These are phyloP conservation scores for Ramalina peruviana DNA, from an alignment of 495 filamentous ascomycete genomes.

Conservation along the genomic window DNA sequence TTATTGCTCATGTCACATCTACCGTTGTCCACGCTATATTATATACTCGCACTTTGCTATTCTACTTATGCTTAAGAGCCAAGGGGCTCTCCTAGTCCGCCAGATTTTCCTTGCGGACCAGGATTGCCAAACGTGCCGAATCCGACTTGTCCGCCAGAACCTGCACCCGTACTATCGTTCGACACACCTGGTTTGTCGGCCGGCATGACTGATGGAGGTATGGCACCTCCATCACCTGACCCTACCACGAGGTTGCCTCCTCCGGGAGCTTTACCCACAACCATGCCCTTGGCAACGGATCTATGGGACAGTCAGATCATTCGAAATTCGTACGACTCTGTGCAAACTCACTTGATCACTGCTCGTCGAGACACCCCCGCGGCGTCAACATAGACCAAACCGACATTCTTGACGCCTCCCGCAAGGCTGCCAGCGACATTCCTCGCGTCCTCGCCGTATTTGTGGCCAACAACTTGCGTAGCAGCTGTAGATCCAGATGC, in stretches of 20 bases:
- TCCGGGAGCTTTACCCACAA: conserved; percentile 66
- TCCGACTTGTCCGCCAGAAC: conserved; percentile 15
- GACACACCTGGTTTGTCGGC: conserved; percentile 10
- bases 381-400: conserved; percentile 94
- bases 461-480: conserved; percentile 67
- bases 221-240: conserved; percentile 54
- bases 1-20: too few species aligned
- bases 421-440: conserved; percentile 56
- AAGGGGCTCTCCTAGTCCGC: conserved; percentile 23
- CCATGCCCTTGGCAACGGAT: conserved; percentile 71
- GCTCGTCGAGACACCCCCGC: conserved; percentile 79
- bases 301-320: conserved; percentile 4
- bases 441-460: conserved; percentile 73
- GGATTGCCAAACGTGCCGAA: conserved; percentile 24
- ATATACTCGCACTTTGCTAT: too few species aligned
- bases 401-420: conserved; percentile 86
- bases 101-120: conserved; percentile 19
- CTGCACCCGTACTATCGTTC: conserved; percentile 16
- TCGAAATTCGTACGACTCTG: not conserved
- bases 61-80: conserved; percentile 5
- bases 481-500: conserved; percentile 59
- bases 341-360: conserved; percentile 53
- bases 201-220: conserved; percentile 25
- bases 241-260: conserved; percentile 81
- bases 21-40: too few species aligned